phyloP scores from a whole-genome alignment of 169 alveolate genomes.

The Plasmodium blacklocki region DNA sequence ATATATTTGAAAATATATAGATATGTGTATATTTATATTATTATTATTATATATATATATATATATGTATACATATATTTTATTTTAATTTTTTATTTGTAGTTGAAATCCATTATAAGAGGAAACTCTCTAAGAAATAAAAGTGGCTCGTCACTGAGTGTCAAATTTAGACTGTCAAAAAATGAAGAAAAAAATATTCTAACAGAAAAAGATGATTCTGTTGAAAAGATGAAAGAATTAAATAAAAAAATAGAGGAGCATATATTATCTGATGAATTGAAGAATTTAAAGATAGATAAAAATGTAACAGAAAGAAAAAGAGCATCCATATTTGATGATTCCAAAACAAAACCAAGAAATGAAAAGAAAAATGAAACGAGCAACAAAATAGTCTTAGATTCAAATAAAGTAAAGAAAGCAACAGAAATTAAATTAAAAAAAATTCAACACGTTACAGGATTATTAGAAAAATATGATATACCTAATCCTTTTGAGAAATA shows the following conservation, averaged over 20 bases:
- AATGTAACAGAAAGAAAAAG: conserved; percentile 58
- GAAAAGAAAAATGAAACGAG: conserved; percentile 50
- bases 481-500: conserved; percentile 71
- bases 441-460: conserved; percentile 75
- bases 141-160: conserved; percentile 57
- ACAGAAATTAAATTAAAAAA: conserved; percentile 69
- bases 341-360: conserved; percentile 23
- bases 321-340: conserved; percentile 74
- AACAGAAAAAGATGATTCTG: conserved; percentile 14
- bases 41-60: neutral
- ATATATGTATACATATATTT: conserved; percentile 14
- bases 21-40: too few species aligned
- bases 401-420: conserved; percentile 70
- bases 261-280: conserved; percentile 59
- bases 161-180: conserved; percentile 43
- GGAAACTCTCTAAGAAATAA: conserved; percentile 72
- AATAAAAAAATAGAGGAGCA: conserved; percentile 69
- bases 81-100: neutral
- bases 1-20: too few species aligned
- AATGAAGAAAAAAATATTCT: conserved; percentile 3
- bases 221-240: conserved; percentile 22
- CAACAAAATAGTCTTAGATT: conserved; percentile 57
- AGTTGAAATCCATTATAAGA: conserved; percentile 71
- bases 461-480: conserved; percentile 67
- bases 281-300: conserved; percentile 57